Base-by-base conservation (phyloP, 1,139 yeast genomes). In the Candida sp. region DNA sequence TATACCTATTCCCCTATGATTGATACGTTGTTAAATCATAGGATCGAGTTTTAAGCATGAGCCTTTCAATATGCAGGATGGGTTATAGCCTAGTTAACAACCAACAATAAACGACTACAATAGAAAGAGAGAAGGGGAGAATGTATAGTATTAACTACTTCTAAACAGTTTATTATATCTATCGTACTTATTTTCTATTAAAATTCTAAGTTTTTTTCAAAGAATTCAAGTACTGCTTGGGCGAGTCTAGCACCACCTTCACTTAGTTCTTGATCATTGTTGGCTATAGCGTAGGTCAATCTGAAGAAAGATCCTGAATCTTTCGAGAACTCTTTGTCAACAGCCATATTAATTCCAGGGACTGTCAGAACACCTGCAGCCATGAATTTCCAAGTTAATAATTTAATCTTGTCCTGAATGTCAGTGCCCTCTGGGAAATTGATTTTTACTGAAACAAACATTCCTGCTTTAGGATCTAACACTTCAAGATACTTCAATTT, bases 381-480 rank as follows among this genome's bases (percentile, higher is more conserved):
- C 4, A 63, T 46, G 43, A 66, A 52, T 46, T 67, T 64, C 52
- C 65, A 62, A 45, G 62, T 64, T 33, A 76, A 58, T 33, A 65
- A 51, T 9, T 51, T 51, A 33, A 64, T 46, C 38, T 65, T 64
- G 19, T 46, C 49, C 5, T 39, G 12, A 5, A 56, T 38, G 43
- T 66, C 62, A 2, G 63, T 57, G 1, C 61, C 68, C 35, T 54
- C 48, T 22, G 78, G 76, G 46, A 79, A 68, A 49, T 78, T 76
- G 45, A 85, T 60, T 33, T 74, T 65, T 25, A 83, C 64, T 53
- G 85, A 72, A 37, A 83, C 77, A 64, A 87, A 87, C 96, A 87
- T 87, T 29, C 96, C 96, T 3, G 91, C 90, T 22, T 72, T 69
- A 1, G 95, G 91, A 47, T 81, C 86, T 46, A 81, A 64, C 5